Percentiles rank a stretch among this genome's conserved stretches.
Evolutionary conservation across 1,139 yeast genomes (phyloP).

Genomic region (Spencermartinsiella ligniputridi): DNA sequence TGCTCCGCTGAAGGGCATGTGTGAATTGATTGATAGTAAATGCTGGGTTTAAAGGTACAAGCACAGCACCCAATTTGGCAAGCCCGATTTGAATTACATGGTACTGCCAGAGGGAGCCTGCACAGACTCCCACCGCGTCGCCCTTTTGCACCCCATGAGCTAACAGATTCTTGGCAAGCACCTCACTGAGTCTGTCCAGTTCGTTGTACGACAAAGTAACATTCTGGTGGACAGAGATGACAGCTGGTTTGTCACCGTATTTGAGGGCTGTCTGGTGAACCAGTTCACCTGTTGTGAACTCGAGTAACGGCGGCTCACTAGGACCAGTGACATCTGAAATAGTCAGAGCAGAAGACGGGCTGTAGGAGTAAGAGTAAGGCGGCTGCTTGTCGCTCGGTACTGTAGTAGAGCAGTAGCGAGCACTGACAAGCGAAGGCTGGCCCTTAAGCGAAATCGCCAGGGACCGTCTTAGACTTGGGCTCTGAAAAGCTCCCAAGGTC

Average conservation of each 20-base stretch:
- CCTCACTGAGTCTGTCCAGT: constrained; percentile 21
- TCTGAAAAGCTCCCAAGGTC: too few relatives aligned
- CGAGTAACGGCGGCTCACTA: constrained; percentile 19
- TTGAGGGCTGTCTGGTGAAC: constrained; percentile 17
- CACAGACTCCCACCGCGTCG: constrained; percentile 32
- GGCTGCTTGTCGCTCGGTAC: too few relatives aligned
- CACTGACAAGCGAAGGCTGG: too few relatives aligned
- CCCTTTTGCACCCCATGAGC: constrained; percentile 23
- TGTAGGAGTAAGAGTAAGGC: too few relatives aligned
- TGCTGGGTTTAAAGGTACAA: constrained; percentile 34
- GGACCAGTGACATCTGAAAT: constrained; percentile 19
- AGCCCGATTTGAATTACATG: constrained; percentile 31
- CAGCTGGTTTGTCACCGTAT: constrained; percentile 23
- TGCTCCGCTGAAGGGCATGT: constrained; percentile 22
- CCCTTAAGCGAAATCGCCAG: too few relatives aligned
- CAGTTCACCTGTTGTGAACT: constrained; percentile 23
- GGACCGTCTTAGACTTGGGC: too few relatives aligned
- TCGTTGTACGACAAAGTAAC: constrained; percentile 21
- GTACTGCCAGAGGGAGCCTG: constrained; percentile 33
- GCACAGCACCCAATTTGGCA: constrained; percentile 31
- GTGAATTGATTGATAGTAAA: constrained; percentile 30
- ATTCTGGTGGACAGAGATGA: constrained; percentile 28
- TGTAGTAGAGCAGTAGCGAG: too few relatives aligned
- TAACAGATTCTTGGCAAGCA: constrained; percentile 25
- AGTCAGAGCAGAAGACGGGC: background rate